These are phyloP conservation scores for Paecilomyces niveus DNA, from an alignment of 2,329 filamentous ascomycete genomes.

Conservation along the genomic window DNA sequence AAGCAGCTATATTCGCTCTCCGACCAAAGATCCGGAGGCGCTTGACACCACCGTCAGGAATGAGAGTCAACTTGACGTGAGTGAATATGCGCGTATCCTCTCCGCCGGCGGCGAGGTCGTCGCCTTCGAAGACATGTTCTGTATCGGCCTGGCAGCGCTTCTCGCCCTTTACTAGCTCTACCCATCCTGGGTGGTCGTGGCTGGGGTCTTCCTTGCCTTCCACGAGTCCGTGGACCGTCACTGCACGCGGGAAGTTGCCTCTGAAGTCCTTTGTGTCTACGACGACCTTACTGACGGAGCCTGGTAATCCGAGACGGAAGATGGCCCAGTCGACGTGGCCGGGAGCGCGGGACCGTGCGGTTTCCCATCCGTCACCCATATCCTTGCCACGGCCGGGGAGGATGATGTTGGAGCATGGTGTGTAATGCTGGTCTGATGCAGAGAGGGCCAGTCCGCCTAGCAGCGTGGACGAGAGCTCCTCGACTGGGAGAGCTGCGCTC, in stretches of 20 bases:
- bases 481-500: conserved; percentile 9
- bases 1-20: conserved; percentile 23
- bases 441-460: conserved; percentile 32
- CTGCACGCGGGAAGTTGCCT: conserved; percentile 36
- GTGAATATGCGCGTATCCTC: conserved; percentile 61
- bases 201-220: conserved; percentile 20
- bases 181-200: conserved; percentile 29
- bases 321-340: conserved; percentile 38
- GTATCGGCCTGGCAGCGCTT: conserved; percentile 32
- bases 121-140: conserved; percentile 33
- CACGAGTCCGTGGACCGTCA: conserved; percentile 31
- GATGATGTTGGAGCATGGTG: conserved; percentile 32
- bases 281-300: conserved; percentile 29
- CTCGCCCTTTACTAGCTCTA: conserved; percentile 29
- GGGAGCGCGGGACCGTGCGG: conserved; percentile 29
- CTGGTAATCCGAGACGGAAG: conserved; percentile 31
- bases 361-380: conserved; percentile 42
- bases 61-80: conserved; percentile 84
- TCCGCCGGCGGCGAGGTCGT: conserved; percentile 53
- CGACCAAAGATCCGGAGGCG: conserved; percentile 70
- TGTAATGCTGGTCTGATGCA: conserved; percentile 37
- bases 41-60: conserved; percentile 91
- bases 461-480: conserved; percentile 36
- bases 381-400: conserved; percentile 37
- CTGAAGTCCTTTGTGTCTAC: conserved; percentile 41